A percentile compares a stretch with the other conserved stretches of the same genome.
phyloP scores from a whole-genome alignment of 2,329 filamentous ascomycete species.

The Camptophora hylomeconis region DNA sequence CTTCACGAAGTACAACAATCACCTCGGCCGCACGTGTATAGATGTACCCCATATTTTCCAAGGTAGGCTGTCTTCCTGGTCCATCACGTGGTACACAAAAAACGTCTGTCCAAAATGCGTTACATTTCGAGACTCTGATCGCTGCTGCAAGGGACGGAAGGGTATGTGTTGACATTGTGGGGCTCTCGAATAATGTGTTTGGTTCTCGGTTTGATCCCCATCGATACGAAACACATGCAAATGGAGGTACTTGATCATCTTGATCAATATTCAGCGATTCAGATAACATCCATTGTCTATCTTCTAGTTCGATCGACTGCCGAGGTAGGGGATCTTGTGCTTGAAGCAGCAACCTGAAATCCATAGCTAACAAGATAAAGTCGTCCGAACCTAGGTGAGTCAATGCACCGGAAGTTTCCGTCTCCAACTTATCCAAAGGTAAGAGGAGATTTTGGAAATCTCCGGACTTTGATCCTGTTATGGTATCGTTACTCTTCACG shows the following conservation, averaged over 20 bases:
- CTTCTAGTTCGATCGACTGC: conserved; percentile 3
- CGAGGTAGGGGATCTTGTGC: conserved; percentile 1
- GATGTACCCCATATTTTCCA: conserved; percentile 9
- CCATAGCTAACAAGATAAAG: no score
- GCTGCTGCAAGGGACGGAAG: conserved; percentile 5
- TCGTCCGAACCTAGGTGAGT: no score
- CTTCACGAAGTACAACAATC: conserved; percentile 4
- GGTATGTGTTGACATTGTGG: conserved; percentile 5
- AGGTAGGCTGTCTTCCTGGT: conserved; percentile 2
- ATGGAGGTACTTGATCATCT: conserved; percentile 4
- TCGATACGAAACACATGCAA: conserved; percentile 7
- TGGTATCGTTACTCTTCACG: no score
- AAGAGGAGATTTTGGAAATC: no score
- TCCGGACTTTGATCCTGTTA: no score
- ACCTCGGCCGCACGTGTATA: conserved; percentile 6
- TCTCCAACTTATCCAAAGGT: no score
- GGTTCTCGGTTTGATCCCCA: conserved; percentile 4
- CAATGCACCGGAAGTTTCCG: no score
- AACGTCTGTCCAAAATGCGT: conserved; percentile 7
- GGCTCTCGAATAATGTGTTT: conserved; percentile 1
- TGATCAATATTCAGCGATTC: conserved; percentile 4
- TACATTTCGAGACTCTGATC: neutral
- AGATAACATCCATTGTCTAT: conserved; percentile 1
- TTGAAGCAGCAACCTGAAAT: no score
- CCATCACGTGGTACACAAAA: conserved; percentile 6